Evolutionary conservation across 2,329 filamentous ascomycete genomes (phyloP).

Genomic region (Colletotrichum euphorbiae): DNA sequence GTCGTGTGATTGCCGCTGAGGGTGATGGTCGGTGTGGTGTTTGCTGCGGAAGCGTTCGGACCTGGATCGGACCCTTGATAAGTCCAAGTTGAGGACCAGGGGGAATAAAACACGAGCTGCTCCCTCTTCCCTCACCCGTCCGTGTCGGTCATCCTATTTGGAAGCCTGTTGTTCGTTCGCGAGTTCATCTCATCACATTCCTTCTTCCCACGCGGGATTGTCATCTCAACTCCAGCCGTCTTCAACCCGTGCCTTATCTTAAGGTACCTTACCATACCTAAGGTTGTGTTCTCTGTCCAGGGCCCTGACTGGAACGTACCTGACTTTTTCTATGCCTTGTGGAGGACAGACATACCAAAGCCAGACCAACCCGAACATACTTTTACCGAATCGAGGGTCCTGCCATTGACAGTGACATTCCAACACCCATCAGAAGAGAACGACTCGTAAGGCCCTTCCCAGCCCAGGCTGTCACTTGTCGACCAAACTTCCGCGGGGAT

Average conservation of each 20-base stretch:
- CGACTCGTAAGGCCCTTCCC: conserved; percentile 14
- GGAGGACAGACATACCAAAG: background rate
- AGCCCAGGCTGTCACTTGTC: background rate
- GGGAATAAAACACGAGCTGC: background rate
- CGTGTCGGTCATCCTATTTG: background rate
- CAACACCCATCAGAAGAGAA: conserved; percentile 10
- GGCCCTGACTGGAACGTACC: too few relatives aligned
- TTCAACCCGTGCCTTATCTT: background rate
- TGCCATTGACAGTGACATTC: background rate
- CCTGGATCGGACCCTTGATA: background rate
- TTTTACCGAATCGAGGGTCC: conserved; percentile 5
- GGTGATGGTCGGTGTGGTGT: background rate
- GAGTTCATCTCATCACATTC: conserved; percentile 8
- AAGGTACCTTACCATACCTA: too few relatives aligned
- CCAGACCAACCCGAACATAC: background rate
- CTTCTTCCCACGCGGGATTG: conserved; percentile 13
- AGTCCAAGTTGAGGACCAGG: background rate
- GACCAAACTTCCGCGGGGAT: background rate
- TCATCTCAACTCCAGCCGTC: conserved; percentile 16
- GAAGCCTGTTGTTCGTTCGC: conserved; percentile 2
- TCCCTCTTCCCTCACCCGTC: background rate
- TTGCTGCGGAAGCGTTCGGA: background rate
- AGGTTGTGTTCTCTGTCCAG: too few relatives aligned
- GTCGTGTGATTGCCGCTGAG: conserved; percentile 16
- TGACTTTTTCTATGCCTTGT: background rate